Evolutionary conservation across 2,329 filamentous ascomycete genomes (phyloP).

Genomic region (Fusarium decemcellulare): DNA sequence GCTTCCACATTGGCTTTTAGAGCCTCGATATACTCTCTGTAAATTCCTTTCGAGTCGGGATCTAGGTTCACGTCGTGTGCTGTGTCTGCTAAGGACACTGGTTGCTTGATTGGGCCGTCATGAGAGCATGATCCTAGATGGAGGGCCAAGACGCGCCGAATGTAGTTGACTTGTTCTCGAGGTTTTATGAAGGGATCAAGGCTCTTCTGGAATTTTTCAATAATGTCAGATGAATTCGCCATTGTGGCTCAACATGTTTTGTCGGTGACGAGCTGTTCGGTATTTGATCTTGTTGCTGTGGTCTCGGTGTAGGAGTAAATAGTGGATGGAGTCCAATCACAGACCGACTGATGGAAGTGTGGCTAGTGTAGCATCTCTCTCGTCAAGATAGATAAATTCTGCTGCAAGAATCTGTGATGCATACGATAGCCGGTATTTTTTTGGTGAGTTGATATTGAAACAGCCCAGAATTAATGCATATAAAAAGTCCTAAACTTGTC

Average conservation of each 20-base stretch:
- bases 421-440: no score
- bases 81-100: constrained; percentile 64
- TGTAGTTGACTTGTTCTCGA: constrained; percentile 69
- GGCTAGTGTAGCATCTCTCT: constrained; percentile 20
- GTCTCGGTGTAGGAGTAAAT: constrained; percentile 27
- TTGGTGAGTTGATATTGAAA: no score
- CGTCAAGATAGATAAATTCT: no score
- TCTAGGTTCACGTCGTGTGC: constrained; percentile 53
- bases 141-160: constrained; percentile 68
- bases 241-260: constrained; percentile 44
- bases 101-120: constrained; percentile 58
- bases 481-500: no score
- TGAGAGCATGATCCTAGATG: constrained; percentile 65
- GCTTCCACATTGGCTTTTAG: constrained; percentile 67
- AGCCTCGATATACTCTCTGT: constrained; percentile 69
- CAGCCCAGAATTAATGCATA: no score
- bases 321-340: constrained; percentile 23
- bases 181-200: constrained; percentile 69
- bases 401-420: no score
- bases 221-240: constrained; percentile 50
- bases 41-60: constrained; percentile 61
- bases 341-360: constrained; percentile 28
- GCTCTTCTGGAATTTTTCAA: constrained; percentile 56
- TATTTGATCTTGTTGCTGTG: constrained; percentile 24
- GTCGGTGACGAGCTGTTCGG: constrained; percentile 20